Base-by-base conservation (phyloP, 331 rosid species). In the Malus hybrid region DNA sequence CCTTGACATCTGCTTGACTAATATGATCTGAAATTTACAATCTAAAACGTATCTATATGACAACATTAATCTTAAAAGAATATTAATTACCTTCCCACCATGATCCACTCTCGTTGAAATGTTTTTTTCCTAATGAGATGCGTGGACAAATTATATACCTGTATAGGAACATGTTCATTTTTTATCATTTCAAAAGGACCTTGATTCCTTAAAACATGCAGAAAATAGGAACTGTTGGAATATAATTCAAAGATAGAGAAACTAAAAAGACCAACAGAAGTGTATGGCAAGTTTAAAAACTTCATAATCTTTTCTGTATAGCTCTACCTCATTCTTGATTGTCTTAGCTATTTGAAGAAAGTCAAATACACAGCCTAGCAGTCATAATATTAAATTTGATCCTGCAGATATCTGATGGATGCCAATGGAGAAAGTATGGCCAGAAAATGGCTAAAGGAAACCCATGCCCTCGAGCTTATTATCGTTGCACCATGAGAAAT, bases 381-480 rank as follows among this genome's bases (percentile, higher is more conserved):
- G n/a, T 50, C 56, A 50, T 65, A 50, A 61, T 50, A 36, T 33
- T 8, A 6, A 31, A 62, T 22, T 39, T 5, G 32, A 50, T 0
- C 11, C 18, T 27, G 71, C 78, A 91, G 97, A 83, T 89, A 66
- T 60, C 91, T 14, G 97, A 91, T 71, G 97, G 97, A 77, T 91
- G 97, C 71, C 97, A 91, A 73, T 89, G 97, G 97, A 80, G 95
- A 72, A 91, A 91, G 71, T 91, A 91, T 65, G 97, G 95, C 13
- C 97, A 91, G 73, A 91, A 91, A 82, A 89, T 85, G 90, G 95
- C 97, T 6, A 91, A 91, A 82, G 93, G 95, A 52, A 91, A 88
- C 66, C 97, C 97, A 70, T 86, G 85, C 70, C 97, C 97, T 2
- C 79, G 93, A 81, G 89, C 93, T 36, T 91, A 91, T 78, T 91